phyloP scores from a whole-genome alignment of 2,329 filamentous ascomycete species.

The Penicillium rolfsii region DNA sequence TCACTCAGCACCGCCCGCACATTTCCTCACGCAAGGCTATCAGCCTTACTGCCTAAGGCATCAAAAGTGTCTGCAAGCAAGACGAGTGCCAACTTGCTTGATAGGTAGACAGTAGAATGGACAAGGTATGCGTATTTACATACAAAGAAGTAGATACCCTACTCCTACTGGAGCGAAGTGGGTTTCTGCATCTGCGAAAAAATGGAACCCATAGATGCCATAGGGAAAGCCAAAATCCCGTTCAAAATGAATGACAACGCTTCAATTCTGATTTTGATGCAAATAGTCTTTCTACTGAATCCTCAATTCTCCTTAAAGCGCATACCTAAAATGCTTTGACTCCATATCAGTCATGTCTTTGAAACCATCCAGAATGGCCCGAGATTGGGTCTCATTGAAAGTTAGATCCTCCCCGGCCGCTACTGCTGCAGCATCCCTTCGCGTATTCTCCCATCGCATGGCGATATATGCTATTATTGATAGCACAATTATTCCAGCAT shows the following conservation, averaged over 20 bases:
- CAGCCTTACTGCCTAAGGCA: slow-evolving; percentile 2
- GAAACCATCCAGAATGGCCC: slow-evolving; percentile 39
- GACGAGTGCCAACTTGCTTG: neutral
- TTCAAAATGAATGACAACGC: neutral
- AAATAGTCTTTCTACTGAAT: too few species aligned
- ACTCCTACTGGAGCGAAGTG: too few species aligned
- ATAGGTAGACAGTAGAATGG: neutral
- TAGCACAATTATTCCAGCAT: slow-evolving; percentile 48
- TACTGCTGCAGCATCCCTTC: slow-evolving; percentile 21
- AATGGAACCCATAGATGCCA: neutral
- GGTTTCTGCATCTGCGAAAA: too few species aligned
- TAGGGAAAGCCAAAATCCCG: neutral
- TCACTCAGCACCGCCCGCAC: neutral
- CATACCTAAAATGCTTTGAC: slow-evolving; percentile 42
- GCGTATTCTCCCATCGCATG: slow-evolving; percentile 33
- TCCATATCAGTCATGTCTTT: slow-evolving; percentile 44
- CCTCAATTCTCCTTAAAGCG: slow-evolving; percentile 25
- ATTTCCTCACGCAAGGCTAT: neutral
- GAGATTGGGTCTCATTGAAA: slow-evolving; percentile 5
- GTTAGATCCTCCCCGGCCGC: slow-evolving; percentile 1
- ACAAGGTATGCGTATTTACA: too few species aligned
- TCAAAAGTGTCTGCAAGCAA: neutral
- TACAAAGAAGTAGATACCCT: too few species aligned
- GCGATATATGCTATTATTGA: slow-evolving; percentile 29
- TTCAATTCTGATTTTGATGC: neutral